Base-by-base conservation (phyloP, 305 asterid species). In the Ajuga reptans region DNA sequence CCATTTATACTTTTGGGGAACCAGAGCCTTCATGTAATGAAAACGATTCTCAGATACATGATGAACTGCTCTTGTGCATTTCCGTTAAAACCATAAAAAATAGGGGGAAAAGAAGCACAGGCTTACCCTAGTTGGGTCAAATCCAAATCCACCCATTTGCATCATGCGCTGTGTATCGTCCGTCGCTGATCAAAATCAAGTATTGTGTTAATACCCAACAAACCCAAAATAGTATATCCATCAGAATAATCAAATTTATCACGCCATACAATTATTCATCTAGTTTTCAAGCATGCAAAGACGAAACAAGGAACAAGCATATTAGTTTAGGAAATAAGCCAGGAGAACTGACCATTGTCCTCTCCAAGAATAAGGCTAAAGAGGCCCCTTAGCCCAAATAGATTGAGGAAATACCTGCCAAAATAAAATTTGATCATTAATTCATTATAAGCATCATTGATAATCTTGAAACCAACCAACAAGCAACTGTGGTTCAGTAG, bases 161-260 rank as follows among this genome's bases (percentile, higher is more conserved):
- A 92, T 92, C 98, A 88, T 92, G 5, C 96, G 92, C 59, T 89
- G 98, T 15, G 98, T 87, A 73, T 89, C 96, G 80, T 89, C 98
- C 16, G 88, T 88, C 49, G 98, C 98, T 92, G 86, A 61, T 62
- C 65, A 75, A 69, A 37, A 78, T 51, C 54, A 68, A 41, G 59
- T 42, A 63, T 10, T 15, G 53, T 31, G 77, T 86, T 66, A 68
- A 42, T 56, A 57, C 42, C 9, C 46, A 55, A 49, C 14, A 49
- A 21, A 47, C 18, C 33, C 33, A 5, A 57, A 50, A 64, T 72
- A 29, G 49, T 37, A 10, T 45, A 36, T 68, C 65, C 29, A 69
- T 36, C 47, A 56, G 8, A 18, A 71, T 14, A 43, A 52, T 17
- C 55, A 16, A 67, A 55, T 18, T 52, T 67, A 46, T 75, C 57